These are phyloP conservation scores for Earliella scabrosa DNA, from an alignment of 1,284 basidiomycete genomes.

Conservation along the genomic window DNA sequence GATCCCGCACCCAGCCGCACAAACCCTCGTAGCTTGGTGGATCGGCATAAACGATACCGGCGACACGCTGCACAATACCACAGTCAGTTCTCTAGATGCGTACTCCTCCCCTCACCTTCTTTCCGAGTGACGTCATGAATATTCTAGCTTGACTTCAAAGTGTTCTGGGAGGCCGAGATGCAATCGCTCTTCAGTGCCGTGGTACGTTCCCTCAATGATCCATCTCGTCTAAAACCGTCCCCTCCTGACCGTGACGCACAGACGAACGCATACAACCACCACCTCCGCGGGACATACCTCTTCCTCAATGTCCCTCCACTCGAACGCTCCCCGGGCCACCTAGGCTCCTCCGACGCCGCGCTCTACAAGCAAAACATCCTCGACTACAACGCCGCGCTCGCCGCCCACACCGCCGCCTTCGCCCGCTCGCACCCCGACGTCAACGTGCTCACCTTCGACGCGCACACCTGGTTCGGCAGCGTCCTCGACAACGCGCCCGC, in stretches of 20 bases:
- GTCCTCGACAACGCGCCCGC: conserved; percentile 45
- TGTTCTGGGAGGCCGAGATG: conserved; percentile 58
- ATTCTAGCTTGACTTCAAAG: conserved; percentile 39
- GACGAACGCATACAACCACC: conserved; percentile 46
- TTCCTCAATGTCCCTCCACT: conserved; percentile 61
- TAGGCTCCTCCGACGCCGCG: conserved; percentile 35
- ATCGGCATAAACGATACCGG: conserved; percentile 64
- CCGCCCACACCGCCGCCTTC: conserved; percentile 40
- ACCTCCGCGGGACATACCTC: conserved; percentile 49
- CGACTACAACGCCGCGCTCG: conserved; percentile 47
- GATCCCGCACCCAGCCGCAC: conserved; percentile 45
- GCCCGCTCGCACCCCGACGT: conserved; percentile 41
- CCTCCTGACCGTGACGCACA: too few species aligned
- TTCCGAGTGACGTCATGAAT: background rate
- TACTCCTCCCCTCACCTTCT: background rate
- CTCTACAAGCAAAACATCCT: conserved; percentile 43
- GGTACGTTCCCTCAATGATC: conserved; percentile 34
- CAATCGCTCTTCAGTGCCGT: conserved; percentile 55
- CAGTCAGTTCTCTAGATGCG: conserved; percentile 31
- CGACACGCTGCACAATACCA: conserved; percentile 49
- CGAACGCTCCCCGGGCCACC: conserved; percentile 46
- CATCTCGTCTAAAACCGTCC: background rate
- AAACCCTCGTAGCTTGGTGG: conserved; percentile 59
- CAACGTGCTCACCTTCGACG: conserved; percentile 52
- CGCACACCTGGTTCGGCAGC: conserved; percentile 51